A percentile compares a stretch with the other conserved stretches of the same genome.
phyloP scores from a whole-genome alignment of 306 rosid genomes.

The Castanospermum australe region DNA sequence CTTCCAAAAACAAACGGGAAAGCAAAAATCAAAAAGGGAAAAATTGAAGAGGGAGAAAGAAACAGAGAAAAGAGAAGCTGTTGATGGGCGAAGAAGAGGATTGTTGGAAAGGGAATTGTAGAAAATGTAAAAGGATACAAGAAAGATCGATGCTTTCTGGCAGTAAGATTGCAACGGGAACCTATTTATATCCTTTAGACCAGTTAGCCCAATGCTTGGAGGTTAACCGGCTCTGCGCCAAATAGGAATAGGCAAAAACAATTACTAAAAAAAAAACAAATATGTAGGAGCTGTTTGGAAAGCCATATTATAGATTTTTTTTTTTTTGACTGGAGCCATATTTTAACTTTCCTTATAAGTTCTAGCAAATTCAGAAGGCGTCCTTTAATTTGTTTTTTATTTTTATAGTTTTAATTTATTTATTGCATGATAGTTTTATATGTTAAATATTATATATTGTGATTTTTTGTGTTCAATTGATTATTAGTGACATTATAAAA shows the following conservation, averaged over 20 bases:
- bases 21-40: background rate
- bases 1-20: slow-evolving; percentile 18
- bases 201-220: background rate
- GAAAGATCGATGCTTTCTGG: background rate
- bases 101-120: background rate
- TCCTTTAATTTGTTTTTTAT: too few relatives aligned
- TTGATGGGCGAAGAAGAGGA: background rate
- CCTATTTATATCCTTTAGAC: background rate
- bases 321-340: too few relatives aligned
- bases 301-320: background rate
- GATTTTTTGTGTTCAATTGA: too few relatives aligned
- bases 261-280: background rate
- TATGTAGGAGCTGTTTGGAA: background rate
- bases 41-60: background rate
- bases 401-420: too few relatives aligned
- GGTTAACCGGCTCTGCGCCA: background rate
- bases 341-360: too few relatives aligned
- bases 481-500: too few relatives aligned
- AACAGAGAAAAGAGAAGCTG: background rate
- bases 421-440: too few relatives aligned
- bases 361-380: too few relatives aligned
- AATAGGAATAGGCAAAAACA: background rate
- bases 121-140: background rate
- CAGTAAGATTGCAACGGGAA: background rate
- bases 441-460: too few relatives aligned